Base-by-base conservation (phyloP, 169 alveolate species). In the Babesia microti region DNA sequence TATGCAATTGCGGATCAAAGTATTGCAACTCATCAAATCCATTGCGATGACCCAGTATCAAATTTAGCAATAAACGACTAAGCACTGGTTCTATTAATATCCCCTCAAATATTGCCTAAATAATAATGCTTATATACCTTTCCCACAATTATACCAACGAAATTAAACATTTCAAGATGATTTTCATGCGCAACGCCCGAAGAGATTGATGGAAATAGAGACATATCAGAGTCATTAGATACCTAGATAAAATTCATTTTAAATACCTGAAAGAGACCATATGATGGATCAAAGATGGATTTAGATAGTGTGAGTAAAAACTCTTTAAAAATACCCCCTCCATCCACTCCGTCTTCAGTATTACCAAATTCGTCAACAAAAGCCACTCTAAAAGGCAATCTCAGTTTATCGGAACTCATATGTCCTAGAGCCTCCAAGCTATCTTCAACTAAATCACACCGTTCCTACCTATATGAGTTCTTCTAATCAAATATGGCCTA, bases 291-390 rank as follows among this genome's bases (percentile, higher is more conserved):
- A 34, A 91, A 93, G 21, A 83, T 75, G 24, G 79, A 78, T 47
- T 87, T 68, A 23, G 94, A 78, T 23, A 91, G 70, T 36, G 87
- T 68, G 2, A 80, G 83, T 39, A 94, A 63, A 55, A 94, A 92
- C 61, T 94, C 99, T 74, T 92, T 91, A 57, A 91, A 87, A 14
- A 94, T 78, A 6, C 99, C 99, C 19, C 99, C 99, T 12, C 97
- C 99, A 59, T 94, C 99, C 27, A 89, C 78, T 9, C 99, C 99
- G 50, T 83, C 89, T 60, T 91, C 97, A 14, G 69, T 70, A 17
- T 66, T 58, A 6, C 95, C 96, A 37, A 80, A 60, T 55, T 81
- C 79, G 65, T 89, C 87, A 24, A 72, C 72, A 70, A 89, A 89
- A 14, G 72, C 46, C 12, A 89, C 84, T 66, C 91, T 68, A 51